Evolutionary conservation across 495 filamentous ascomycete species (phyloP).

Genomic region (Lichenothelia convexa): DNA sequence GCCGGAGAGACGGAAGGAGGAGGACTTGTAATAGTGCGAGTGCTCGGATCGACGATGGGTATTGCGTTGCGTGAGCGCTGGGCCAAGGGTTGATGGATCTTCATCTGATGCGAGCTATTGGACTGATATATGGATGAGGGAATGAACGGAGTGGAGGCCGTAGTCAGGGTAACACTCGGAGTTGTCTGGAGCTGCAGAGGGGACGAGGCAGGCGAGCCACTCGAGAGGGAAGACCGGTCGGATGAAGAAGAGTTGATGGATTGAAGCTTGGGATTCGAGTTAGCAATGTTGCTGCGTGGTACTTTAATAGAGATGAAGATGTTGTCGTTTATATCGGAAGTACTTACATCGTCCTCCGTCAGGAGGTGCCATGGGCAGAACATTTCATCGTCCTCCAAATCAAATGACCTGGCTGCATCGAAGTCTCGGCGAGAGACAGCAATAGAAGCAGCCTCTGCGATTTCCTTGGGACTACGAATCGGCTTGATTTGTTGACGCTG

Average conservation of each 20-base stretch:
- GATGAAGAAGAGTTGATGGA: slow-evolving; percentile 75
- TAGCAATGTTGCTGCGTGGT: slow-evolving; percentile 2
- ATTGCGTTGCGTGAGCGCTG: slow-evolving; percentile 88
- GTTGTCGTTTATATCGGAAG: not conserved
- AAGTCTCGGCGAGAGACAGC: slow-evolving; percentile 65
- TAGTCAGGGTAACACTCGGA: slow-evolving; percentile 63
- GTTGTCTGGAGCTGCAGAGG: slow-evolving; percentile 66
- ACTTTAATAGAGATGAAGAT: not conserved
- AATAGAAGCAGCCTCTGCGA: slow-evolving; percentile 57
- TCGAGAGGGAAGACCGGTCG: slow-evolving; percentile 85
- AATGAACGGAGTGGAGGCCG: slow-evolving; percentile 52
- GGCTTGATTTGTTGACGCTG: slow-evolving; percentile 72
- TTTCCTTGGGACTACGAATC: slow-evolving; percentile 71
- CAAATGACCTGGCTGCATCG: slow-evolving; percentile 85
- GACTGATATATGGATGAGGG: slow-evolving; percentile 32
- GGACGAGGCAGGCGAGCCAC: slow-evolving; percentile 83
- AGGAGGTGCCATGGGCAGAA: slow-evolving; percentile 79
- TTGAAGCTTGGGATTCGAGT: slow-evolving; percentile 40
- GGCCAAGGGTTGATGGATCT: slow-evolving; percentile 72
- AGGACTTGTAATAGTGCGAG: slow-evolving; percentile 78
- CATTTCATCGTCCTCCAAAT: slow-evolving; percentile 90
- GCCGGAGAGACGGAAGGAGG: slow-evolving; percentile 75
- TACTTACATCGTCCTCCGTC: slow-evolving; percentile 90
- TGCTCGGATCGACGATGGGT: slow-evolving; percentile 92
- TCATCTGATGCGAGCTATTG: slow-evolving; percentile 39